Base-by-base conservation (phyloP, 2,329 filamentous ascomycete genomes). In the Penicillium frequentans region DNA sequence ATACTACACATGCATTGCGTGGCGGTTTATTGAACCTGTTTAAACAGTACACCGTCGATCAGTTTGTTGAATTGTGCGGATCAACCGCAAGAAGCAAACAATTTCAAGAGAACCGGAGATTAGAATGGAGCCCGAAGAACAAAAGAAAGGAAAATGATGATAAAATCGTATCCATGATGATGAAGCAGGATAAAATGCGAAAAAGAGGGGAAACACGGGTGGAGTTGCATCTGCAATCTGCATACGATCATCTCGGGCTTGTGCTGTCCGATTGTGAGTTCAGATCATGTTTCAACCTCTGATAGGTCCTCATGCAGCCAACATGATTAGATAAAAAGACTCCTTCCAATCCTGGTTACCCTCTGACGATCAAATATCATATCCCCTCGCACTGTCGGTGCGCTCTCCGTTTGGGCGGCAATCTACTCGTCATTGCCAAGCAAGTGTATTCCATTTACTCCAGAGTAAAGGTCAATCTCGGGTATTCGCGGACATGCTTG, bases 181-280 rank as follows among this genome's bases (percentile, higher is more conserved):
- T 5, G 21, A 49, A 13, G 11, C 21, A 23, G 31, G 31, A 49
- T 23, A 24, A 35, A 16, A 24, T 42, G 35, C 9, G 14, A 21
- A 42, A 50, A 50, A 42, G 35, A 42, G 48, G 48, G 48, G 48
- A 50, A 50, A 35, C 48, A 23, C 29, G 47, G 33, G 33, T 27
- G 35, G 33, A 50, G 48, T 19, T 50, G 48, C 48, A 50, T n/a
- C 27, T 47, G 35, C 35, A 27, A 39, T 39, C 31, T 50, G 48
- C 48, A 42, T 5, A 50, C 37, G 14, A 49, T 50, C 48, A 39
- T 50, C 33, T 49, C 35, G 48, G 31, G 5, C 47, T 49, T 49
- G 23, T 31, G 21, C 35, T 19, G 31, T 49, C 43, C 29, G 27
- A 35, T 48, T 33, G 45, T 29, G 26, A 39, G 47, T 24, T 49